A percentile compares a stretch with the other conserved stretches of the same genome.
phyloP scores from a whole-genome alignment of 148 eudicot species.

The Arbutus unedo region DNA sequence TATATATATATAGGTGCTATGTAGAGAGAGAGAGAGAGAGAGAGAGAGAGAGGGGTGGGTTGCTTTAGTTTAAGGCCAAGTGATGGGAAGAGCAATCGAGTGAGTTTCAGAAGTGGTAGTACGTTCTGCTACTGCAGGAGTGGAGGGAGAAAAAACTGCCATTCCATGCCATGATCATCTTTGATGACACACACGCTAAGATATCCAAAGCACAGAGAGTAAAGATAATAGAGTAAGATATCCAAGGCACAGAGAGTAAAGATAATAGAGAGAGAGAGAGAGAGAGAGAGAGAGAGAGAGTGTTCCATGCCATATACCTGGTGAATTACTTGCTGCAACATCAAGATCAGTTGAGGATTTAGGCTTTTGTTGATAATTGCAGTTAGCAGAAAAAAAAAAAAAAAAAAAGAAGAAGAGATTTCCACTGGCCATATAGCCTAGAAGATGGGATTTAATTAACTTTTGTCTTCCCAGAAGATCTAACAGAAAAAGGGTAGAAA shows the following conservation, averaged over 20 bases:
- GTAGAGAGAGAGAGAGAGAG: not conserved
- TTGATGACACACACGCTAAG: not conserved
- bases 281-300: no score
- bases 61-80: not conserved
- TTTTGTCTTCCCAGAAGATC: no score
- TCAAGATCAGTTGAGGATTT: no score
- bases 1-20: not conserved
- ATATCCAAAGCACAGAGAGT: not conserved
- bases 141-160: not conserved
- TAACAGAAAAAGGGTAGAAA: no score
- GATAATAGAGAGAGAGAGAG: no score
- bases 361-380: no score
- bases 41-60: not conserved
- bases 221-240: not conserved
- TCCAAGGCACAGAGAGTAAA: not conserved
- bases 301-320: no score
- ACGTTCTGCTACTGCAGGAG: not conserved
- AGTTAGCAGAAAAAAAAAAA: no score
- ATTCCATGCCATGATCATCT: conserved; percentile 11
- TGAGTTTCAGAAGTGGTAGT: conserved; percentile 1
- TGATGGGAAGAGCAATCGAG: conserved; percentile 17
- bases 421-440: no score
- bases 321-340: no score
- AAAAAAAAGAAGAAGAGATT: no score
- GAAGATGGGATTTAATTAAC: no score